These are phyloP conservation scores for Ogataea nakhonphanomensis DNA, from an alignment of 805 yeast genomes.

Conservation along the genomic window DNA sequence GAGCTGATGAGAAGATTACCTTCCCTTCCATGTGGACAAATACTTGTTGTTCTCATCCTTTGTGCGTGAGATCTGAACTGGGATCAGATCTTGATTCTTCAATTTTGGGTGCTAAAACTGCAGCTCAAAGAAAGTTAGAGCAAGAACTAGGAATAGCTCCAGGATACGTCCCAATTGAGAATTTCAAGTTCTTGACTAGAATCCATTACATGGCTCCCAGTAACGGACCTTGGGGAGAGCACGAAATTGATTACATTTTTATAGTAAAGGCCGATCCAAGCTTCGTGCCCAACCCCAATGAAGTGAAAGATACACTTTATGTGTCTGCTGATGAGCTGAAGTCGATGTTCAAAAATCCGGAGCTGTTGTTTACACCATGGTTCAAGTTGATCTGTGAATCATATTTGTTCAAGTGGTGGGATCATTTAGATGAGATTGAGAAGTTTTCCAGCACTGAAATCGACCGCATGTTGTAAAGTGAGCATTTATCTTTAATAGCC, in stretches of 20 bases:
- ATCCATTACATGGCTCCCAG: conserved; percentile 92
- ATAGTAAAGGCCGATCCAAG: conserved; percentile 58
- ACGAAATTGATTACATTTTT: conserved; percentile 92
- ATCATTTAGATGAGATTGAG: conserved; percentile 55
- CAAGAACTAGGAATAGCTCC: conserved; percentile 85
- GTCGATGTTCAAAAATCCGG: conserved; percentile 65
- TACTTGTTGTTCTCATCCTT: conserved; percentile 98
- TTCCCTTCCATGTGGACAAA: conserved; percentile 98
- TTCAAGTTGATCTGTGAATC: conserved; percentile 92
- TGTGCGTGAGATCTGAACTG: conserved; percentile 77
- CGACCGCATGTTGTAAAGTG: conserved; percentile 39
- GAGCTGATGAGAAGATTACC: conserved; percentile 95
- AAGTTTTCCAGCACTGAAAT: conserved; percentile 44
- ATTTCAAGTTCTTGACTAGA: conserved; percentile 82
- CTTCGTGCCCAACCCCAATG: conserved; percentile 64
- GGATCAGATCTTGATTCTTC: conserved; percentile 62
- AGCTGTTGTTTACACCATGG: conserved; percentile 91
- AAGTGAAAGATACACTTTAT: conserved; percentile 76
- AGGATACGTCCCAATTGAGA: conserved; percentile 56
- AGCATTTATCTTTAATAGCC: conserved; percentile 2
- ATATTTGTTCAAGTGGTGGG: conserved; percentile 94
- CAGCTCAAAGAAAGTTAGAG: conserved; percentile 87
- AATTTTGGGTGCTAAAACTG: conserved; percentile 73
- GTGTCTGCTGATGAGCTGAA: conserved; percentile 67
- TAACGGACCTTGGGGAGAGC: conserved; percentile 89